Base-by-base conservation (phyloP, 1,139 yeast species). In the Yamadazyma triangularis region DNA sequence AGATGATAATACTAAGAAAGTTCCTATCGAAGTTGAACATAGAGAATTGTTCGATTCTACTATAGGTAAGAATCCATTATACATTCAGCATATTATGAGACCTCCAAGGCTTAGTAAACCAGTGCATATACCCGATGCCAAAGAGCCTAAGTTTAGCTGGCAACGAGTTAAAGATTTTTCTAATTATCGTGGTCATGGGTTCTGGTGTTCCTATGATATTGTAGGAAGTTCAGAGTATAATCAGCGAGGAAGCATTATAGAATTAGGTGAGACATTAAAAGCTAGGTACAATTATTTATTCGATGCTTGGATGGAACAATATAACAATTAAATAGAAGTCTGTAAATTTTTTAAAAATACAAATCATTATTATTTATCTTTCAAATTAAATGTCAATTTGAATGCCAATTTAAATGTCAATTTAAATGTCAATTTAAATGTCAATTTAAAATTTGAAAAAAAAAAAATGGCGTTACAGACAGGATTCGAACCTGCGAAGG, bases 401-500 rank as follows among this genome's bases (percentile, higher is more conserved):
- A n/a, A n/a, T n/a, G n/a, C n/a, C n/a, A n/a, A n/a, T n/a, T n/a
- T n/a, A n/a, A n/a, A n/a, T n/a, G n/a, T n/a, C n/a, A n/a, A n/a
- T n/a, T n/a, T n/a, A n/a, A n/a, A n/a, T n/a, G n/a, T n/a, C n/a
- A n/a, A n/a, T n/a, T n/a, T n/a, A n/a, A n/a, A n/a, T n/a, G n/a
- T n/a, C n/a, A n/a, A n/a, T n/a, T n/a, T n/a, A n/a, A n/a, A n/a
- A n/a, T n/a, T 11, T 11, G 5, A 8, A 31, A 33, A 45, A 47
- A 53, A 66, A 71, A 64, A 64, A 54, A 59, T 52, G 46, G 34
- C 86, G 86, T 78, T 76, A 79, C 83, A 75, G 82, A 77, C 86
- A 79, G 84, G 86, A 79, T 79, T 79, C 85, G 86, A 79, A 79
- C 86, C 84, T 79, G 84, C 85, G 86, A 78, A 75, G 81, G 85